These are phyloP conservation scores for Fusarium phyllophilum DNA, from an alignment of 2,329 filamentous ascomycete species.

Conservation along the genomic window DNA sequence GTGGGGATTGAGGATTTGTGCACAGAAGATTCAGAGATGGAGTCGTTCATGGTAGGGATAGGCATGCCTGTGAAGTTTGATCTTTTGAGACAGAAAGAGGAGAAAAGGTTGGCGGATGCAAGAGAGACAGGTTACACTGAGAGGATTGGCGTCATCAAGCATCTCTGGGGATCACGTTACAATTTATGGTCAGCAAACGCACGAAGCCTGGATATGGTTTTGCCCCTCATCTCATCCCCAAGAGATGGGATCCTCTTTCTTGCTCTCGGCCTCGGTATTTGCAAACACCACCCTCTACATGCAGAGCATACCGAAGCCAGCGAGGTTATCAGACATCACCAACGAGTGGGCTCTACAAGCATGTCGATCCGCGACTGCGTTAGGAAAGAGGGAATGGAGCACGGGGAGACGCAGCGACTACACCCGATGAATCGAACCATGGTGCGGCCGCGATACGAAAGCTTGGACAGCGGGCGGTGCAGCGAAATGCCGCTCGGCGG, in stretches of 20 bases:
- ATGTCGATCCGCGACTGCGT: constrained; percentile 16
- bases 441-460: background rate
- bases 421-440: constrained; percentile 35
- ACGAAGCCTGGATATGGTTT: background rate
- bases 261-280: constrained; percentile 22
- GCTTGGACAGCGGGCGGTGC: background rate
- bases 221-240: constrained; percentile 27
- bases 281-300: constrained; percentile 4
- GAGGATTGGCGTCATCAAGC: constrained; percentile 26
- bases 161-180: constrained; percentile 36
- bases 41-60: constrained; percentile 43
- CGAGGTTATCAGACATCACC: background rate
- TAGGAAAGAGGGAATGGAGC: constrained; percentile 3
- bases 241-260: background rate
- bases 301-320: constrained; percentile 12
- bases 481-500: constrained; percentile 26
- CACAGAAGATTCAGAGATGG: constrained; percentile 49
- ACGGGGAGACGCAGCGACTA: constrained; percentile 7
- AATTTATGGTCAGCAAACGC: constrained; percentile 38
- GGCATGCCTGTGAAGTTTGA: constrained; percentile 39
- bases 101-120: constrained; percentile 11
- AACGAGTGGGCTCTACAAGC: constrained; percentile 11
- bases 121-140: constrained; percentile 19
- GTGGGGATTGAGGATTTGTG: constrained; percentile 46
- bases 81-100: background rate